Conservation (phyloP, 768 basidiomycete species). For the Mycena vitilis region DNA sequence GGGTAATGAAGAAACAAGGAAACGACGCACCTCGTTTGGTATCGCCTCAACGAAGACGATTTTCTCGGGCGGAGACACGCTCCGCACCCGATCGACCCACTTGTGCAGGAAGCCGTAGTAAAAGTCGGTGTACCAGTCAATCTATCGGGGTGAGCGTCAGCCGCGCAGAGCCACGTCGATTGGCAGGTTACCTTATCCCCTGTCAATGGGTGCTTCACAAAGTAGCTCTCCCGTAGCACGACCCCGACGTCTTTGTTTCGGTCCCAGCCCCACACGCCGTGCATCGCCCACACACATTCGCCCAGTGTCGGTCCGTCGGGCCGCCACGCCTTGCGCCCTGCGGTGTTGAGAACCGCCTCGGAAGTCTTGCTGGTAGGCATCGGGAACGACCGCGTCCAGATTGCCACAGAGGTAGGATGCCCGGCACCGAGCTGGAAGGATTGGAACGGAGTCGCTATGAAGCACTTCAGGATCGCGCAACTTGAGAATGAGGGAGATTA, state of each 20-base stretch:
- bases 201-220: slow-evolving; percentile 73
- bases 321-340: slow-evolving; percentile 74
- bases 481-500: slow-evolving; percentile 34
- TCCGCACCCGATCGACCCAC: slow-evolving; percentile 74
- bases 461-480: slow-evolving; percentile 7
- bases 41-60: slow-evolving; percentile 86
- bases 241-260: slow-evolving; percentile 71
- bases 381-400: slow-evolving; percentile 90
- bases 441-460: slow-evolving; percentile 82
- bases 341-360: slow-evolving; percentile 68
- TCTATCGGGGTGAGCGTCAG: slow-evolving; percentile 49
- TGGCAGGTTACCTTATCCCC: slow-evolving; percentile 62
- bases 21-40: slow-evolving; percentile 83
- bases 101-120: slow-evolving; percentile 81
- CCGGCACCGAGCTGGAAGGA: slow-evolving; percentile 95
- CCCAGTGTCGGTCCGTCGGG: slow-evolving; percentile 78
- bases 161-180: too few relatives aligned
- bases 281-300: slow-evolving; percentile 88
- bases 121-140: slow-evolving; percentile 90
- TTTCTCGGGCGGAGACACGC: slow-evolving; percentile 61
- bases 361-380: slow-evolving; percentile 81
- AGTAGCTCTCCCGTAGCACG: slow-evolving; percentile 87
- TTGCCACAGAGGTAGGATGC: slow-evolving; percentile 79
- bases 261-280: slow-evolving; percentile 96
- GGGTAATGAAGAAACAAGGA: not conserved